Evolutionary conservation across 2,329 filamentous ascomycete species (phyloP), one percentile per base, ranked within the genome.

Genomic region (Cladobotryum protrusum): DNA sequence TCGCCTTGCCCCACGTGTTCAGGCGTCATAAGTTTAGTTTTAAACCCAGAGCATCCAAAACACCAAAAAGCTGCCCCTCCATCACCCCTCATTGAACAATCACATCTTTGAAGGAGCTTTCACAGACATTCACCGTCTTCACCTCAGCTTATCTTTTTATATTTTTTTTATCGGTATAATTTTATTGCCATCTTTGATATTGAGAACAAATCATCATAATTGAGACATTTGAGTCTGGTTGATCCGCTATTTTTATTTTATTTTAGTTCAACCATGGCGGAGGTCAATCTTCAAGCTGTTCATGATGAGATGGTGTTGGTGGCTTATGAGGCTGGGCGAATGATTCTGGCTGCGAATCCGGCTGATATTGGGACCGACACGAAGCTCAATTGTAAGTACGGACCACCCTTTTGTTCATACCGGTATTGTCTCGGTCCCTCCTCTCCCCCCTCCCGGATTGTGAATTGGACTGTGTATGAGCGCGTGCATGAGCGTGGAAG

Each of bases 311-410:
- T 86, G 55, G 66, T 85, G 58, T 63, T 69, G 45, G 69, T 85
- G 50, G 83, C 82, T 62, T 75, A 78, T 54, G 77, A 79, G 66
- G 83, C 83, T n/a, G 83, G 83, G 56, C 66, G 69, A 50, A 83
- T 82, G 78, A 85, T 86, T 56, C 66, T 81, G 46, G 70, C 72
- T 2, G 82, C 83, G 33, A 81, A 82, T 56, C 81, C 81, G 1
- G 74, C 74, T 41, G 73, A 78, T 57, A 74, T 81, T 39, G 71
- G 73, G 47, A 75, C 73, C 13, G 81, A 73, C 44, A 83, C 76
- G 33, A 86, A 86, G 68, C 72, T 83, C 59, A 86, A 86, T 63
- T 83, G 82, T 83, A 65, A 53, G 68, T 58, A n/a, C 14, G 18
- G 7, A 20, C 40, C 34, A 46, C 33, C 15, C 54, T 54, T 42